A percentile compares a stretch with the other conserved stretches of the same genome.
Conservation (phyloP, 208 protist species). For the Hexamita inflata region DNA sequence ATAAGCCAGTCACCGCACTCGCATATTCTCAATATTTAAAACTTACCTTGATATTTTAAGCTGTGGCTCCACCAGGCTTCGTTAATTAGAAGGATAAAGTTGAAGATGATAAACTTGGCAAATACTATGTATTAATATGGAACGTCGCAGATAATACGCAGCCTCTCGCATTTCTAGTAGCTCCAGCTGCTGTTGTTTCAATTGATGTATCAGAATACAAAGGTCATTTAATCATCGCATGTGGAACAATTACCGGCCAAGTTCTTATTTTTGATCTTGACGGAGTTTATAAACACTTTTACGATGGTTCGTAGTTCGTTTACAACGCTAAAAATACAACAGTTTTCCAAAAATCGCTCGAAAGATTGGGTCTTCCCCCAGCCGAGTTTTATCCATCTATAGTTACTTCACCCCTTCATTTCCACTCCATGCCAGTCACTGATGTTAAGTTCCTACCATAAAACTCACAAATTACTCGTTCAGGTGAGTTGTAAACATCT, state of each 20-base stretch:
- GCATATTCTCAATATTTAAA: neutral
- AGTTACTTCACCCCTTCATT: neutral
- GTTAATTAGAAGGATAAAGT: neutral
- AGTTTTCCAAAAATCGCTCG: neutral
- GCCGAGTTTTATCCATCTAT: slow-evolving; percentile 19
- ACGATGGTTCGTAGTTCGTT: neutral
- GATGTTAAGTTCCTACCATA: slow-evolving; percentile 13
- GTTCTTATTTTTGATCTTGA: slow-evolving; percentile 15
- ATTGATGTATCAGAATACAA: neutral
- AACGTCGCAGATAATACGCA: neutral
- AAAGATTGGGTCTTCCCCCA: neutral
- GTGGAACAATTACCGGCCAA: neutral
- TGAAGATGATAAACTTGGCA: neutral
- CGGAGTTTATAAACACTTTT: neutral
- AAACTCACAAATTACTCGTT: neutral
- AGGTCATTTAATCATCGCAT: neutral
- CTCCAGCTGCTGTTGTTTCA: neutral
- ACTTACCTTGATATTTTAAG: neutral
- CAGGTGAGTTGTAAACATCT: neutral
- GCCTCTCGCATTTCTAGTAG: neutral
- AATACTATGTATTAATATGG: slow-evolving; percentile 22
- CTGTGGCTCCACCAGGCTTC: neutral
- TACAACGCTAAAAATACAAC: slow-evolving; percentile 16
- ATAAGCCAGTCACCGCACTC: neutral
- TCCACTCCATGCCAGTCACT: neutral